These are phyloP conservation scores for Candida xiaguanensis DNA, from an alignment of 805 yeast species.

Conservation along the genomic window DNA sequence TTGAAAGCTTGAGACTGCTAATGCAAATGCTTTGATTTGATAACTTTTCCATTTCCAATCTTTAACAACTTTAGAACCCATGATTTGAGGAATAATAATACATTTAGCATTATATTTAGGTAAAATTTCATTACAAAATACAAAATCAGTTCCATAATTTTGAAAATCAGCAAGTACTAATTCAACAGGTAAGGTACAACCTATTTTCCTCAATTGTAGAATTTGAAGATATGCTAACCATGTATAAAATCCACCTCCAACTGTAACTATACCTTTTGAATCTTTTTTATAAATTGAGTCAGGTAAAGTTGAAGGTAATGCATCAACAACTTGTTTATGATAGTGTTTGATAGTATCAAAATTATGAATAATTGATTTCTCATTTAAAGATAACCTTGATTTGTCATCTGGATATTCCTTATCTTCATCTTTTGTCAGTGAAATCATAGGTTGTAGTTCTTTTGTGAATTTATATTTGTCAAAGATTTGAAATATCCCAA, in stretches of 20 bases:
- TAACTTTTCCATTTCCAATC: slow-evolving; percentile 35
- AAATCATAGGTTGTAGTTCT: slow-evolving; percentile 6
- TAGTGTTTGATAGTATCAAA: not conserved
- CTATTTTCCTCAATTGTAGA: slow-evolving; percentile 41
- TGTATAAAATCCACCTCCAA: slow-evolving; percentile 50
- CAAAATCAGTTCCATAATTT: slow-evolving; percentile 40
- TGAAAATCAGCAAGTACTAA: slow-evolving; percentile 40
- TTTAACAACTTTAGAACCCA: slow-evolving; percentile 13
- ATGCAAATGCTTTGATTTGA: slow-evolving; percentile 51
- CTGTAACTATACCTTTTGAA: slow-evolving; percentile 41
- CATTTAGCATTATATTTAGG: slow-evolving; percentile 46
- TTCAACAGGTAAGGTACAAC: slow-evolving; percentile 47
- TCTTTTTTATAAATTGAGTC: slow-evolving; percentile 31
- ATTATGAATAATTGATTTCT: not conserved
- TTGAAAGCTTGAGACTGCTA: slow-evolving; percentile 58
- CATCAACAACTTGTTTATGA: slow-evolving; percentile 6
- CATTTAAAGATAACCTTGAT: slow-evolving; percentile 1
- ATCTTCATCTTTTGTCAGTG: not conserved
- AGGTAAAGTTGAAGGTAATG: slow-evolving; percentile 19
- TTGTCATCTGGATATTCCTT: not conserved
- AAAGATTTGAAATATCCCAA: slow-evolving; percentile 13
- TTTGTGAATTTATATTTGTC: slow-evolving; percentile 4
- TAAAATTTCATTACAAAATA: slow-evolving; percentile 41
- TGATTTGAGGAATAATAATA: slow-evolving; percentile 33
- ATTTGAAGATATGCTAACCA: slow-evolving; percentile 49